Percentiles rank a stretch among this genome's conserved stretches.
Conservation (phyloP, 1,139 yeast species). For the Cylindricascospora bacillispora region DNA sequence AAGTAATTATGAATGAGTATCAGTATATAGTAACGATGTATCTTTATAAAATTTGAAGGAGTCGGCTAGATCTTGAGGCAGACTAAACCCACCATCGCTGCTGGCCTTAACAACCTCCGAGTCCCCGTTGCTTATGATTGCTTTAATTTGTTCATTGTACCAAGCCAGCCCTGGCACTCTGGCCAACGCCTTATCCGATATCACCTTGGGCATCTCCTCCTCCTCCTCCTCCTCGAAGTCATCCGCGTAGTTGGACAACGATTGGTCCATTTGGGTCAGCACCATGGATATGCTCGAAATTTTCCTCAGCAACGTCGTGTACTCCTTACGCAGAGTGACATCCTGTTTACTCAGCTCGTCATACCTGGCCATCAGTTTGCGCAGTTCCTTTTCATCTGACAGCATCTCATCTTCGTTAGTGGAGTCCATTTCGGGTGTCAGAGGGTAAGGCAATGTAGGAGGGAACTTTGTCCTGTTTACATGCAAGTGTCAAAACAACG, state of each 20-base stretch:
- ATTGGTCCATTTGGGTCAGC: conserved; percentile 13
- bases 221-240: background rate
- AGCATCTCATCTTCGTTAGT: too few species aligned
- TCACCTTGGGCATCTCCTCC: conserved; percentile 5
- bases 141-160: conserved; percentile 17
- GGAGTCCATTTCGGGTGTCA: too few species aligned
- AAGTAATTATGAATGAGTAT: too few species aligned
- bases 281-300: conserved; percentile 19
- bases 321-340: conserved; percentile 18
- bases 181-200: conserved; percentile 11
- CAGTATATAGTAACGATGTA: conserved; percentile 21
- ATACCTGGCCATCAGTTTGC: conserved; percentile 15
- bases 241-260: conserved; percentile 2
- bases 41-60: conserved; percentile 19
- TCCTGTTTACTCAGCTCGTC: conserved; percentile 24
- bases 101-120: too few species aligned
- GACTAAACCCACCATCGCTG: conserved; percentile 8
- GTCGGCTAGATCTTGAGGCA: conserved; percentile 20
- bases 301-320: conserved; percentile 23
- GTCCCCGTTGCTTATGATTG: too few species aligned
- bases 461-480: too few species aligned
- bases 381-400: conserved; percentile 7
- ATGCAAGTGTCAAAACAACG: too few species aligned
- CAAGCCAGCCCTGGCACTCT: conserved; percentile 18
- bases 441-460: too few species aligned